Evolutionary conservation across 345 rosid genomes (phyloP).

Genomic region (Microthlaspi erraticum): DNA sequence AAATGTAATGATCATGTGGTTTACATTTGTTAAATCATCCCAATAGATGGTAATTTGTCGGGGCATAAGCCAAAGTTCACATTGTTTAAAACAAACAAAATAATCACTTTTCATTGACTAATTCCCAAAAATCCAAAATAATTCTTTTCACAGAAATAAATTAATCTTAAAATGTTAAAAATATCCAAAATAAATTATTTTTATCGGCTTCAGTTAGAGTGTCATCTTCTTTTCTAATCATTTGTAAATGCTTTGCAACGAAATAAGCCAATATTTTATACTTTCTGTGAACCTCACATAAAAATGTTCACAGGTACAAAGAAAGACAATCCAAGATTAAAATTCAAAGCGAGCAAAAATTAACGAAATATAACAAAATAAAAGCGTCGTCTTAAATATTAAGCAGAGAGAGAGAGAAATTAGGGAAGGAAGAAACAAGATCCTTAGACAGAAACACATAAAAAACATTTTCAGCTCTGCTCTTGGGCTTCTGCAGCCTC

Average conservation of each 20-base stretch:
- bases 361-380: slow-evolving; percentile 24
- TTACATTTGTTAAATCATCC: neutral
- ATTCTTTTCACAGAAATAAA: neutral
- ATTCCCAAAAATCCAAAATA: neutral
- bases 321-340: slow-evolving; percentile 10
- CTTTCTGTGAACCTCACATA: slow-evolving; percentile 17
- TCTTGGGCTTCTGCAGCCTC: slow-evolving; percentile 58
- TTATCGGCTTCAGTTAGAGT: no score
- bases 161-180: no score
- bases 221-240: no score
- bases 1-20: no score
- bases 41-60: neutral
- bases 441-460: slow-evolving; percentile 1
- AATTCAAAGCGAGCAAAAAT: slow-evolving; percentile 28
- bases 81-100: no score
- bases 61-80: no score
- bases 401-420: slow-evolving; percentile 10
- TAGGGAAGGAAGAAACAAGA: slow-evolving; percentile 15
- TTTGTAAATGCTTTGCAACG: neutral
- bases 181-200: no score
- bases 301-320: slow-evolving; percentile 24
- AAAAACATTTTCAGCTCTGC: slow-evolving; percentile 44
- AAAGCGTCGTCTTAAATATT: slow-evolving; percentile 24
- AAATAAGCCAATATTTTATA: neutral
- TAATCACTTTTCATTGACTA: no score